Percentiles rank a stretch among this genome's conserved stretches.
Conservation (phyloP, 805 yeast species). For the Candida ortonii region DNA sequence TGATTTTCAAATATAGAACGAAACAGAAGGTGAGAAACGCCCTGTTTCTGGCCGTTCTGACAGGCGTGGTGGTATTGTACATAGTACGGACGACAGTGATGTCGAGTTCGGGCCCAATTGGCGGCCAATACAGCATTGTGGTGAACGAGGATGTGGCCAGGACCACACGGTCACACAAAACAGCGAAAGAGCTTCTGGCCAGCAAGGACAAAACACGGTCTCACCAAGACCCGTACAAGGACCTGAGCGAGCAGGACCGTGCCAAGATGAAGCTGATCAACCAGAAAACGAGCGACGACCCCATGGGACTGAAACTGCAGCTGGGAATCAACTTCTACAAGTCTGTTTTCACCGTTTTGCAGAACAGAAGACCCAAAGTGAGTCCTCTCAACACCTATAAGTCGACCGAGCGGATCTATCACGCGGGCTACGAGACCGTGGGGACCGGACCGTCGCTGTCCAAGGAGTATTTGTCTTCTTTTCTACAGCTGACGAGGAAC, state of each 20-base stretch:
- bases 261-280: slow-evolving; percentile 24
- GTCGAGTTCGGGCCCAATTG: not conserved
- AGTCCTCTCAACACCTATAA: slow-evolving; percentile 42
- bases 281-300: slow-evolving; percentile 29
- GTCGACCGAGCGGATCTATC: slow-evolving; percentile 47
- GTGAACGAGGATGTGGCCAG: slow-evolving; percentile 10
- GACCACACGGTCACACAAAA: slow-evolving; percentile 6
- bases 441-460: slow-evolving; percentile 43
- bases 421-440: slow-evolving; percentile 48
- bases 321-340: slow-evolving; percentile 43
- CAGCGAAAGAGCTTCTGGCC: slow-evolving; percentile 19
- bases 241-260: slow-evolving; percentile 12
- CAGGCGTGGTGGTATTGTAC: slow-evolving; percentile 6
- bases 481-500: slow-evolving; percentile 42
- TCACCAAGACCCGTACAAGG: slow-evolving; percentile 5
- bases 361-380: slow-evolving; percentile 43
- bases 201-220: slow-evolving; percentile 6
- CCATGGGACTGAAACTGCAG: slow-evolving; percentile 32
- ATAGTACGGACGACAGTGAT: slow-evolving; percentile 7
- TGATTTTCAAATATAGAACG: slow-evolving; percentile 11
- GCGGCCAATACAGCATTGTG: slow-evolving; percentile 2
- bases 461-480: slow-evolving; percentile 50
- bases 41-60: slow-evolving; percentile 6
- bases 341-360: slow-evolving; percentile 37
- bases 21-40: slow-evolving; percentile 9